These are phyloP conservation scores for Thecaphora thlaspeos DNA, from an alignment of 1,284 basidiomycete genomes.

Conservation along the genomic window DNA sequence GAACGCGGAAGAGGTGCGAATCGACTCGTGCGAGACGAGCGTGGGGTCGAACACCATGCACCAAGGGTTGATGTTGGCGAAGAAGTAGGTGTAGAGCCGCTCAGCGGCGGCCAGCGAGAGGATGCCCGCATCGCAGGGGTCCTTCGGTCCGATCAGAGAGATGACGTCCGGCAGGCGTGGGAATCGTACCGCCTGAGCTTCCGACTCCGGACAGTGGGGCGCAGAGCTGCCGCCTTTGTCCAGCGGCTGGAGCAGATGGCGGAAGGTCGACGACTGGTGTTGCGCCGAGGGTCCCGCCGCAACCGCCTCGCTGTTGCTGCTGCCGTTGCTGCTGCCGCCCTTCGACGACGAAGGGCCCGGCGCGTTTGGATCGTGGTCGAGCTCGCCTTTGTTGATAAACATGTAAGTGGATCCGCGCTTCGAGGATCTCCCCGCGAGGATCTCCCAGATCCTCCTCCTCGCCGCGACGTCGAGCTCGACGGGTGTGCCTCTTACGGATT, in stretches of 20 bases:
- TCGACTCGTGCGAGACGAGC: slow-evolving; percentile 24
- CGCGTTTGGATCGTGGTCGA: slow-evolving; percentile 26
- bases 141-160: slow-evolving; percentile 18
- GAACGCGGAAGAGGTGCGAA: slow-evolving; percentile 26
- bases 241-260: slow-evolving; percentile 27
- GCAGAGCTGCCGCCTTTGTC: slow-evolving; percentile 15
- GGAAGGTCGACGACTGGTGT: slow-evolving; percentile 25
- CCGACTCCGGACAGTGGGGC: slow-evolving; percentile 1
- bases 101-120: slow-evolving; percentile 21
- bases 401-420: slow-evolving; percentile 37
- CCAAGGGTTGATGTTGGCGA: slow-evolving; percentile 32
- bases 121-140: slow-evolving; percentile 27
- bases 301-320: slow-evolving; percentile 8
- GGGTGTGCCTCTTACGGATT: too few species aligned
- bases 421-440: slow-evolving; percentile 30
- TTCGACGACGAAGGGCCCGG: slow-evolving; percentile 11
- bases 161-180: slow-evolving; percentile 21
- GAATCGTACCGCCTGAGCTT: slow-evolving; percentile 22
- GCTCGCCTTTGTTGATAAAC: slow-evolving; percentile 34
- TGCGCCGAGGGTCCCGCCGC: slow-evolving; percentile 5
- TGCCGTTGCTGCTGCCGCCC: slow-evolving; percentile 1
- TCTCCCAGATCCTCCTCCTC: slow-evolving; percentile 32
- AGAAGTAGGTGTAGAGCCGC: slow-evolving; percentile 29
- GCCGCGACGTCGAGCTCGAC: slow-evolving; percentile 25
- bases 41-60: slow-evolving; percentile 32